Evolutionary conservation across 169 alveolate species (phyloP), one percentile per base, ranked within the genome.

Genomic region (Cryptosporidium ryanae): DNA sequence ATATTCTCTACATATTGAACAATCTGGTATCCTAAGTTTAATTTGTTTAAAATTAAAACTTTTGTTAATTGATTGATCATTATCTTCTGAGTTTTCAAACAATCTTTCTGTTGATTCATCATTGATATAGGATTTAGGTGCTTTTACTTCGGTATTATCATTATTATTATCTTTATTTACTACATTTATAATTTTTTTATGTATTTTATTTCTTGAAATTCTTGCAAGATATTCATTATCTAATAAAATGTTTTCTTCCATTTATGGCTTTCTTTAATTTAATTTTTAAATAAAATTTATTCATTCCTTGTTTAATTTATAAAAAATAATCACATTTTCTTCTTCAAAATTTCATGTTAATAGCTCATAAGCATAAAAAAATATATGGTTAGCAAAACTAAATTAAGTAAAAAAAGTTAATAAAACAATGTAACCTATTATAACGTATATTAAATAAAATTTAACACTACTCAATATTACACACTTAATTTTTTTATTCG

Each of bases 1-100:
- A 54, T 70, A 70, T 54, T 70, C 84, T 27, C 84, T 50, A 15
- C 84, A 70, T 27, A 70, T 70, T 27, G 84, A 70, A 32, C 84
- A 70, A 34, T 70, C 84, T 27, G 84, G 84, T n/a, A 70, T 70
- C 23, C 38, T 70, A 4, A 70, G 57, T 18, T 70, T 70, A 21
- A 32, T 27, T 49, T 29, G 44, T 54, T 54, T 46, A 27, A 29
- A 23, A n/a, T 17, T 8, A 21, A 44, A 21, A 1, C 4, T 17
- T 13, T 8, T 48, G 13, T 48, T 15, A 48, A 15, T 15, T 15
- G 57, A 48, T n/a, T 48, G 13, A 48, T 15, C 13, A 15, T 15
- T 48, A 48, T 48, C 17, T 38, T 32, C 57, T 23, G 15, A 21
- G 6, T 32, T 31, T 65, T n/a, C 21, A 32, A 17, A 21, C 32